Evolutionary conservation across 805 yeast genomes (phyloP), one percentile per base, ranked within the genome.

Genomic region (Saitoella complicata): DNA sequence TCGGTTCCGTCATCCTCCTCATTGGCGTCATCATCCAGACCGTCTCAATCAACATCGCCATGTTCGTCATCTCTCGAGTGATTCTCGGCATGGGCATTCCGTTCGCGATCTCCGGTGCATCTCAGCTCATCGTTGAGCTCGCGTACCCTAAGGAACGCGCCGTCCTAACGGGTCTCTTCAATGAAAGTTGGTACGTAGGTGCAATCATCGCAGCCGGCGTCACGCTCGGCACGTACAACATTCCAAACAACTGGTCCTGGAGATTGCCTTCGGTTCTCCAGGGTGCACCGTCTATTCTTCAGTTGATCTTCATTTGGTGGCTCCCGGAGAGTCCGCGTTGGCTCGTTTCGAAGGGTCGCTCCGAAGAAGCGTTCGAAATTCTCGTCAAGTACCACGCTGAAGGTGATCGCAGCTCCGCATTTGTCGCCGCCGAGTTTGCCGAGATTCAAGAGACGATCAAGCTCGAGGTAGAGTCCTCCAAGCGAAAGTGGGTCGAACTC

Each of bases 321-420:
- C 70, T 62, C 55, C 73, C 49, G 74, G 80, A 39, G 64, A 75
- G 81, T 38, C 93, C 94, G 34, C 70, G 94, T 55, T 83, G 65
- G 63, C 72, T 63, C 49, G 78, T 83, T 29, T 72, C 72, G 40
- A 72, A 74, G 50, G 73, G 72, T 50, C 61, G 71, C 29, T 55
- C 72, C 44, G 76, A 71, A 12, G 67, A 70, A 43, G 88, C 87
- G 2, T 64, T 72, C 33, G 56, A 63, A 33, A 61, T 62, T 36
- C 51, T 72, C 48, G 55, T 64, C 5, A 63, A 58, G 44, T 56
- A 57, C 51, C 70, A 71, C 55, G 68, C 65, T 46, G 71, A 70
- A 44, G 58, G 64, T 43, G 62, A 61, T 34, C 53, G 53, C 12
- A 62, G 60, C 42, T 51, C 51, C 30, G 53, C 49, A 6, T 45